Percentiles rank a stretch among this genome's conserved stretches.
phyloP scores from a whole-genome alignment of 2,329 filamentous ascomycete species.

The Penicillium sp. region DNA sequence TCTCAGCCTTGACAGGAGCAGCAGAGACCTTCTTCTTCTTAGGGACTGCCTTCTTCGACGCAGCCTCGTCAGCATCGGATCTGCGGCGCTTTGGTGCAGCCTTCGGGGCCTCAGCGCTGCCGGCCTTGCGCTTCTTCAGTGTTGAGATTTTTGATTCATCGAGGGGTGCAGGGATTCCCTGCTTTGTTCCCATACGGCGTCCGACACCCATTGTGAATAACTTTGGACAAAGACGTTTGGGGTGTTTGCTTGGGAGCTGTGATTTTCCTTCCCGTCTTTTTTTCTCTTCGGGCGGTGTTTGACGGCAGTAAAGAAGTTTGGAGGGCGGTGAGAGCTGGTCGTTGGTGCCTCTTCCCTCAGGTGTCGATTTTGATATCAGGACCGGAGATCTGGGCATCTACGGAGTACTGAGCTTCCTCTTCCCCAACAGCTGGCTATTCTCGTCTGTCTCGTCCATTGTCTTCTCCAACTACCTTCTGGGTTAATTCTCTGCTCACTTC shows the following conservation, averaged over 20 bases:
- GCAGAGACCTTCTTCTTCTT: slow-evolving; percentile 43
- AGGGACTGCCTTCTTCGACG: slow-evolving; percentile 38
- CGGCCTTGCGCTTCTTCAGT: slow-evolving; percentile 80
- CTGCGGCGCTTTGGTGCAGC: slow-evolving; percentile 64
- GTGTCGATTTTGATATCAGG: slow-evolving; percentile 1
- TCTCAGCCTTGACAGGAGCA: slow-evolving; percentile 25
- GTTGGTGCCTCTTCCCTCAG: slow-evolving; percentile 14
- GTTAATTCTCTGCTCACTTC: neutral
- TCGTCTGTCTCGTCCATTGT: neutral
- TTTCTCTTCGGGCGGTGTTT: slow-evolving; percentile 30
- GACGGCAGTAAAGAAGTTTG: slow-evolving; percentile 22
- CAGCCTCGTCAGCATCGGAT: slow-evolving; percentile 46
- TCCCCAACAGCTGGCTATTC: neutral
- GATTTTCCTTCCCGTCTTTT: slow-evolving; percentile 32
- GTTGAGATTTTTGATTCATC: slow-evolving; percentile 67
- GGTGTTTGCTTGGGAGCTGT: slow-evolving; percentile 16
- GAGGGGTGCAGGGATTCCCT: slow-evolving; percentile 80
- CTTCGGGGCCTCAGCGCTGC: slow-evolving; percentile 59
- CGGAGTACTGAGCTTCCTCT: neutral
- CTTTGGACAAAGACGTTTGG: slow-evolving; percentile 20
- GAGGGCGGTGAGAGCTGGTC: slow-evolving; percentile 22
- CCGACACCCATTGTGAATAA: slow-evolving; percentile 74
- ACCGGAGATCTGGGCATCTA: slow-evolving; percentile 4
- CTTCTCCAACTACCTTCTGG: neutral
- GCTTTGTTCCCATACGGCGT: slow-evolving; percentile 86